Percentiles rank a stretch among this genome's conserved stretches.
phyloP scores from a whole-genome alignment of 805 yeast genomes.

The Suhomyces faveliae region DNA sequence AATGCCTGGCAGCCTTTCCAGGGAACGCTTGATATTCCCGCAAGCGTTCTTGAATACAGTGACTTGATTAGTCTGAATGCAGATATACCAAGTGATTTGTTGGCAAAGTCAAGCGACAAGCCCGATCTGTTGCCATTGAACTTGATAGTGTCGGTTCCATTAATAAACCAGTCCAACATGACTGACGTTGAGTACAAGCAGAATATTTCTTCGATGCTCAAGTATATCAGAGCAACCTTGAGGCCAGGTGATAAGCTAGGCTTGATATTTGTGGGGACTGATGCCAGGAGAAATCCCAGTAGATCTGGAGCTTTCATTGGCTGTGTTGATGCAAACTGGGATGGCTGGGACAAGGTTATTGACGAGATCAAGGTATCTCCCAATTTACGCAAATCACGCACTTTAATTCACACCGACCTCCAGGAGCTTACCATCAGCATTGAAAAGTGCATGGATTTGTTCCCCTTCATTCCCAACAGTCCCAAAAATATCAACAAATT shows the following conservation, averaged over 20 bases:
- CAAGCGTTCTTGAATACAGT: constrained; percentile 37
- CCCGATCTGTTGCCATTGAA: constrained; percentile 42
- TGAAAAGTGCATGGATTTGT: constrained; percentile 27
- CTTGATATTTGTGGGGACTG: constrained; percentile 46
- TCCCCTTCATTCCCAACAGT: constrained; percentile 22
- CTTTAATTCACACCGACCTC: constrained; percentile 15
- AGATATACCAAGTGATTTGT: constrained; percentile 40
- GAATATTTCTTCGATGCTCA: constrained; percentile 23
- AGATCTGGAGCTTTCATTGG: constrained; percentile 47
- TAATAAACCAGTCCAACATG: constrained; percentile 31
- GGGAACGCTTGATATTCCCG: constrained; percentile 32
- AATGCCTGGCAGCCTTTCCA: constrained; percentile 49
- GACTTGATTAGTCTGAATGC: constrained; percentile 35
- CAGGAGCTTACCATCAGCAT: constrained; percentile 25
- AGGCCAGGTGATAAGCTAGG: constrained; percentile 46
- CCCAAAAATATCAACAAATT: constrained; percentile 11
- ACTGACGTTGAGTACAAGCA: constrained; percentile 27
- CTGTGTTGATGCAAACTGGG: constrained; percentile 44
- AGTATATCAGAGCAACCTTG: constrained; percentile 25
- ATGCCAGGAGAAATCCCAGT: constrained; percentile 38
- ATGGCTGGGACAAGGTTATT: constrained; percentile 47
- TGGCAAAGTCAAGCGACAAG: constrained; percentile 38
- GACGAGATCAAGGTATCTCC: constrained; percentile 32
- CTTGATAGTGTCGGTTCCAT: constrained; percentile 42
- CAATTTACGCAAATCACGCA: constrained; percentile 11